Evolutionary conservation across 768 basidiomycete genomes (phyloP).

Genomic region (Tulasnella calospora): DNA sequence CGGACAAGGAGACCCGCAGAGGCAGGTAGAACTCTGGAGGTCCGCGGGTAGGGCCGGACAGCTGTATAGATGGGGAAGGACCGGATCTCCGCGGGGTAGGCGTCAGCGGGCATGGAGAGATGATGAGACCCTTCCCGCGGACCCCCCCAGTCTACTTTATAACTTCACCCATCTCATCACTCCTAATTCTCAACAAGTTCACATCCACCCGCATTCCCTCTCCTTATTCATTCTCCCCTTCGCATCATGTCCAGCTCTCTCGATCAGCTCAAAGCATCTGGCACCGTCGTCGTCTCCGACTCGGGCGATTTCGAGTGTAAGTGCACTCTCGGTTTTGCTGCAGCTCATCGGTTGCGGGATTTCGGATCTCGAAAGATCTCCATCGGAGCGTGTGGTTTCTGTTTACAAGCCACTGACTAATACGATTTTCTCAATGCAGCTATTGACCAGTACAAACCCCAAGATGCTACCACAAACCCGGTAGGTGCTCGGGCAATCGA

Average conservation of each 20-base stretch:
- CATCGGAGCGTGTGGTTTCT: not conserved
- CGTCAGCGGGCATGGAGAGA: not conserved
- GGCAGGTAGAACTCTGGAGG: not conserved
- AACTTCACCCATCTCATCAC: not conserved
- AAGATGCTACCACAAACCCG: conserved; percentile 99
- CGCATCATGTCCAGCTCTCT: conserved; percentile 37
- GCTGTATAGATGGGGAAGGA: not conserved
- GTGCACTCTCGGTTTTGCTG: conserved; percentile 24
- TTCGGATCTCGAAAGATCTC: not conserved
- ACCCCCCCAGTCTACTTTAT: not conserved
- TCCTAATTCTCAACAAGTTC: not conserved
- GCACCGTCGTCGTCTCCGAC: conserved; percentile 95
- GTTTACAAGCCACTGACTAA: not conserved
- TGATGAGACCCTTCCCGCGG: conserved; percentile 10
- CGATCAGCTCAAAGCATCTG: conserved; percentile 72
- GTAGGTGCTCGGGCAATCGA: conserved; percentile 39
- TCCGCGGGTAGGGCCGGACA: not conserved
- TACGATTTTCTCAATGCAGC: conserved; percentile 44
- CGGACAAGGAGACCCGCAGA: not conserved
- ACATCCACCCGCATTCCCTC: not conserved
- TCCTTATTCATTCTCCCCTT: not conserved
- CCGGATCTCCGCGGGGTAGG: conserved; percentile 2
- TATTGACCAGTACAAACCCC: conserved; percentile 95
- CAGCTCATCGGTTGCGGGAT: not conserved
- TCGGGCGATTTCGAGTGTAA: conserved; percentile 90